Base-by-base conservation (phyloP, 148 eudicot species). In the Agrostemma githago region DNA sequence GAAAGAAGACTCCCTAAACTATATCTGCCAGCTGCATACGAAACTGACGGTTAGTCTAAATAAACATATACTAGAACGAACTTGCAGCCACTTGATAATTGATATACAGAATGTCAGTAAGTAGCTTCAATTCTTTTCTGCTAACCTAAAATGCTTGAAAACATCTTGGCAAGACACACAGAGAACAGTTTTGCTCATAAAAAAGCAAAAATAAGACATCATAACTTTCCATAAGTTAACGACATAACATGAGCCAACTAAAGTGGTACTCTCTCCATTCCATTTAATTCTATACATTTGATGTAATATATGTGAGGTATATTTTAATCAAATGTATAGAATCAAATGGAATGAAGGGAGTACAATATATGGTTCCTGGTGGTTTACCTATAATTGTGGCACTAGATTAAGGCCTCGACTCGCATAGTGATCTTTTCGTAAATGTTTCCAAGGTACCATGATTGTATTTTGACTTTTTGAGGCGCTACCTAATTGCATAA, bases 1-100 rank as follows among this genome's bases (percentile, higher is more conserved):
- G 98, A 92, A 63, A 95, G 86, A 66, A 95, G 92, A 84, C 96
- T 95, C 39, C 96, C 99, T 40, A 95, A 86, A 26, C 97, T 88
- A 71, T 83, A 83, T 68, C 88, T 88, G 72, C 96, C 99, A 72
- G 89, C 99, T 95, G 89, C 75, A 80, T 73, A 56, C 53, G 3
- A 8, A 65, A 80, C 8, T 56, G 19, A 71, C 20, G 39, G 60
- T 69, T 6, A 42, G 71, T 16, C 57, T 16, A 44, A 41, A 70
- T 68, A 39, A 19, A 54, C n/a, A 65, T 41, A 56, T 17, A 17
- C n/a, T 5, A 51, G 20, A 43, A 8, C 14, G 2, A 8, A 54
- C 17, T 9, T 19, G 26, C 2, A 46, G 59, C 46, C 69, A 15
- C 21, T 41, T 40, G 26, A 16, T 66, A 38, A 5, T 41, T 40